Percentiles rank a stretch among this genome's conserved stretches.
phyloP scores from a whole-genome alignment of 1,284 basidiomycete species.

The Phaffia rhodozyma region DNA sequence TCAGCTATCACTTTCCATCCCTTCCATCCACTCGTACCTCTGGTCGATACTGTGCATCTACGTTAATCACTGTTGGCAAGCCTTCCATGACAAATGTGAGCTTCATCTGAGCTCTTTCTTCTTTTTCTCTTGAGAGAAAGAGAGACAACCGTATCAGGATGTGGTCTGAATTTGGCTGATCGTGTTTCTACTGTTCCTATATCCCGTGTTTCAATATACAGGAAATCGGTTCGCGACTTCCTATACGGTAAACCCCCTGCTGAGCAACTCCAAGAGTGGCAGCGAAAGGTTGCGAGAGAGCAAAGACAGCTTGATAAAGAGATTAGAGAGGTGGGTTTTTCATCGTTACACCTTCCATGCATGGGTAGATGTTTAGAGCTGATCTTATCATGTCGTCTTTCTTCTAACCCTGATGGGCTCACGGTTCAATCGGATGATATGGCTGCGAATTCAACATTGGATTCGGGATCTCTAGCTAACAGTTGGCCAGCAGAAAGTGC shows the following conservation, averaged over 20 bases:
- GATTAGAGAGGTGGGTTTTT: constrained; percentile 69
- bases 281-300: constrained; percentile 65
- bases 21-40: too few relatives aligned
- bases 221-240: constrained; percentile 81
- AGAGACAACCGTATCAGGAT: too few relatives aligned
- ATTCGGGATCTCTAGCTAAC: constrained; percentile 51
- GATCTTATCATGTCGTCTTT: constrained; percentile 6
- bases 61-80: too few relatives aligned
- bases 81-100: too few relatives aligned
- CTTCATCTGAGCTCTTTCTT: too few relatives aligned
- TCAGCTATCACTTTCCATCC: too few relatives aligned
- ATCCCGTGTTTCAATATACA: constrained; percentile 27
- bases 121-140: too few relatives aligned
- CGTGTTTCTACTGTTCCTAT: too few relatives aligned
- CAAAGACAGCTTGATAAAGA: constrained; percentile 74
- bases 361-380: not conserved
- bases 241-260: constrained; percentile 90
- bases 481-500: constrained; percentile 64
- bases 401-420: not conserved
- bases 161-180: too few relatives aligned
- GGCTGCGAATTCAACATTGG: constrained; percentile 19
- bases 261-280: constrained; percentile 80
- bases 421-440: constrained; percentile 24
- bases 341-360: constrained; percentile 17
- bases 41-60: too few relatives aligned